phyloP scores from a whole-genome alignment of 164 flowering plant species.

The Vitis rupestris region DNA sequence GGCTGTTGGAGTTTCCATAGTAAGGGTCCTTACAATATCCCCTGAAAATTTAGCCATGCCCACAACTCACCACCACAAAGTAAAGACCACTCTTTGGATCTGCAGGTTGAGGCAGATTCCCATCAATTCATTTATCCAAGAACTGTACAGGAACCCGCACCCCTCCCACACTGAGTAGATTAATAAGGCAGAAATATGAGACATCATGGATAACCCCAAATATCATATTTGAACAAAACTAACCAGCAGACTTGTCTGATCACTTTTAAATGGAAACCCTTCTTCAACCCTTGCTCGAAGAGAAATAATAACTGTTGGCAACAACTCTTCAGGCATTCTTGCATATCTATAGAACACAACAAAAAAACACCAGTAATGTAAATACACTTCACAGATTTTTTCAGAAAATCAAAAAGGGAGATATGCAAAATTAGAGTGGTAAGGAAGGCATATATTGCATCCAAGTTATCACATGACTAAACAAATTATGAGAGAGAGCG shows the following conservation, averaged over 20 bases:
- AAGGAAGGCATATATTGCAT: not conserved
- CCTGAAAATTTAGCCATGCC: too few species aligned
- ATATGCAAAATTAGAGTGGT: not conserved
- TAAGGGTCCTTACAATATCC: too few species aligned
- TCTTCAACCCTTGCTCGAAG: constrained; percentile 42
- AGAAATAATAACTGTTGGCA: constrained; percentile 61
- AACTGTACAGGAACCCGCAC: too few species aligned
- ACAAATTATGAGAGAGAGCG: too few species aligned
- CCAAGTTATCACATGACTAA: not conserved
- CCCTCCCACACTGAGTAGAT: too few species aligned
- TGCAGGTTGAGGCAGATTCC: too few species aligned
- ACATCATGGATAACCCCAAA: constrained; percentile 1
- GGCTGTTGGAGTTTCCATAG: too few species aligned
- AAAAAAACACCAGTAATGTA: not conserved
- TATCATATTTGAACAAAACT: constrained; percentile 20
- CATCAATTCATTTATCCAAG: too few species aligned
- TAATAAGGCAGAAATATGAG: not conserved
- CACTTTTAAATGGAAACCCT: constrained; percentile 54
- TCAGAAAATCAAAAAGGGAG: not conserved
- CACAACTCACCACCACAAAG: too few species aligned
- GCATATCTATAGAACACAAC: constrained; percentile 54
- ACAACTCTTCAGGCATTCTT: constrained; percentile 78
- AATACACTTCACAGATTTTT: not conserved
- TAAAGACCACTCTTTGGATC: too few species aligned
- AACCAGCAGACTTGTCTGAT: constrained; percentile 74